These are phyloP conservation scores for Flueggea neowawraea DNA, from an alignment of 441 rosid genomes.

Conservation along the genomic window DNA sequence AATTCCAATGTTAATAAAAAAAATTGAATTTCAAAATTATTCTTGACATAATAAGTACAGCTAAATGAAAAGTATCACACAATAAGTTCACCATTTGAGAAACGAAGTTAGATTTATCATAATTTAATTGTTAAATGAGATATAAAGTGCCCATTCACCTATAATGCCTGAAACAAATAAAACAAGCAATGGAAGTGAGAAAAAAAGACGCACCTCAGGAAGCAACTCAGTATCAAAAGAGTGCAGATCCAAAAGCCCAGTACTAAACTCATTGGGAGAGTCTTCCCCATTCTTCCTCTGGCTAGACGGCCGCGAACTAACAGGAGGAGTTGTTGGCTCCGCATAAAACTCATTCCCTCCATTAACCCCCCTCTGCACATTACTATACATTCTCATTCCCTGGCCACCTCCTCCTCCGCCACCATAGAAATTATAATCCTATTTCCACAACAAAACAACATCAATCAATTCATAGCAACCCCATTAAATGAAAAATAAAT, in stretches of 20 bases:
- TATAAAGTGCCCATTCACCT: neutral
- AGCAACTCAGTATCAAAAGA: conserved; percentile 95
- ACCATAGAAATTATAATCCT: conserved; percentile 87
- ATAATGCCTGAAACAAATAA: neutral
- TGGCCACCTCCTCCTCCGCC: conserved; percentile 29
- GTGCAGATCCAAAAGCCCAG: conserved; percentile 98
- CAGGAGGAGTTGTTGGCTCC: conserved; percentile 85
- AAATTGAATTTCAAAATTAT: too few relatives aligned
- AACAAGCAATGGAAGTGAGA: neutral
- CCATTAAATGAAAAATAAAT: neutral
- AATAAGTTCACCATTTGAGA: too few relatives aligned
- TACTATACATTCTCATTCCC: conserved; percentile 56
- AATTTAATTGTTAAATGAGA: too few relatives aligned
- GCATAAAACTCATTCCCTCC: conserved; percentile 63
- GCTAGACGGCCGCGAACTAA: conserved; percentile 48
- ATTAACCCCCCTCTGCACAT: conserved; percentile 59
- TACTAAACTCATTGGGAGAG: conserved; percentile 79
- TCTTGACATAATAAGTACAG: too few relatives aligned
- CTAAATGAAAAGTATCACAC: too few relatives aligned
- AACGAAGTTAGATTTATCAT: too few relatives aligned
- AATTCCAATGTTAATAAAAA: too few relatives aligned
- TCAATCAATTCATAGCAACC: too few relatives aligned
- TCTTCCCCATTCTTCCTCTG: conserved; percentile 74
- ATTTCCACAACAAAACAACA: conserved; percentile 21
- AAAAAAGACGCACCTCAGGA: conserved; percentile 61